These are phyloP conservation scores for Lenzites betulinus DNA, from an alignment of 768 basidiomycete genomes.

Conservation along the genomic window DNA sequence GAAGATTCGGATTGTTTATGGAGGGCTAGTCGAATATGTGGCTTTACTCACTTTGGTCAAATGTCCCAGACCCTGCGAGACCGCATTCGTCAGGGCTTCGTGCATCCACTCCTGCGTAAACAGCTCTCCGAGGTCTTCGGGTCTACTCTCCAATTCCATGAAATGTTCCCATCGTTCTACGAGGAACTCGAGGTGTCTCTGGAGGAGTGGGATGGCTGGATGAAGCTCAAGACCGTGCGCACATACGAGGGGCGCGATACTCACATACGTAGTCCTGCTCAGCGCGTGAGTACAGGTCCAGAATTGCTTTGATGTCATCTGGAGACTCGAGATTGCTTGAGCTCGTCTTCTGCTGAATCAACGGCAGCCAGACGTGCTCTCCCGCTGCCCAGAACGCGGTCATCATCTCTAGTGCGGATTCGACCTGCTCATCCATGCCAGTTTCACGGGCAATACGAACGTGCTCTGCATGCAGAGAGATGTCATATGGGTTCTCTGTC, in stretches of 20 bases:
- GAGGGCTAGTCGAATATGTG: neutral
- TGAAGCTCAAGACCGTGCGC: slow-evolving; percentile 9
- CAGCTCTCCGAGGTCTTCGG: slow-evolving; percentile 53
- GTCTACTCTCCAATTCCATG: slow-evolving; percentile 39
- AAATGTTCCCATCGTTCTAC: slow-evolving; percentile 41
- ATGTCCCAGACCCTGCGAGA: slow-evolving; percentile 60
- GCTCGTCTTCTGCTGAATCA: slow-evolving; percentile 58
- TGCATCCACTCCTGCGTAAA: slow-evolving; percentile 69
- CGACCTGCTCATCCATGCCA: slow-evolving; percentile 59
- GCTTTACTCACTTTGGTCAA: slow-evolving; percentile 56
- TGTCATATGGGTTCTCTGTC: slow-evolving; percentile 58
- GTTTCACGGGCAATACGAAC: slow-evolving; percentile 60
- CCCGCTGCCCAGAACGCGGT: slow-evolving; percentile 61
- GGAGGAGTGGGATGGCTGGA: slow-evolving; percentile 73
- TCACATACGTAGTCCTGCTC: slow-evolving; percentile 80
- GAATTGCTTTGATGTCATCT: slow-evolving; percentile 54
- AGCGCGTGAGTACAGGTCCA: slow-evolving; percentile 65
- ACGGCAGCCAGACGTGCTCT: slow-evolving; percentile 74
- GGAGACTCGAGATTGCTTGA: slow-evolving; percentile 52
- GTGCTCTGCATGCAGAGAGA: slow-evolving; percentile 67
- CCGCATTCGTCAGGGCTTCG: slow-evolving; percentile 52
- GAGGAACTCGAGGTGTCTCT: slow-evolving; percentile 67
- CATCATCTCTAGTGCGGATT: slow-evolving; percentile 67
- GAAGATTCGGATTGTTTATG: slow-evolving; percentile 3
- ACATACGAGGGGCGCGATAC: slow-evolving; percentile 32